Conservation (phyloP, 2,329 filamentous ascomycete species). For the Talaromyces sp. region DNA sequence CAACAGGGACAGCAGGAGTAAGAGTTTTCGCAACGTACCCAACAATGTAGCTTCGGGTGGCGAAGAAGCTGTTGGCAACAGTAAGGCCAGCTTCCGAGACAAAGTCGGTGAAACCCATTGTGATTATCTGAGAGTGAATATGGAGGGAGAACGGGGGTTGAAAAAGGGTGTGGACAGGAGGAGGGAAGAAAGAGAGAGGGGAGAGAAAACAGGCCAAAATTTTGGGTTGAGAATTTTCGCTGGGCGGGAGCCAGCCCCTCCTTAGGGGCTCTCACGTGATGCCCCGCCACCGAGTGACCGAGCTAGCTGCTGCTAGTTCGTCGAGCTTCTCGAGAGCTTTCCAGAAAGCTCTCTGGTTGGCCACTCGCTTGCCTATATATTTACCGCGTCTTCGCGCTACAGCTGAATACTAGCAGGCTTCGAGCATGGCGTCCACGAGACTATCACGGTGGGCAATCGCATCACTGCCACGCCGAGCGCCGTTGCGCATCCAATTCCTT, state of each 20-base stretch:
- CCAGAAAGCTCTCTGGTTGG: slow-evolving; percentile 26
- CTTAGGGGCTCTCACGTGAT: slow-evolving; percentile 26
- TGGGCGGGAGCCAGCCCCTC: slow-evolving; percentile 20
- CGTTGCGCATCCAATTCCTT: slow-evolving; percentile 18
- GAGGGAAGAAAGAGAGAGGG: slow-evolving; percentile 18
- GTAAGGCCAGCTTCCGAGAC: slow-evolving; percentile 59
- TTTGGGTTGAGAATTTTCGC: slow-evolving; percentile 21
- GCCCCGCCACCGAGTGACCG: slow-evolving; percentile 1
- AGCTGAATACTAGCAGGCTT: neutral
- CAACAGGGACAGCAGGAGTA: slow-evolving; percentile 19
- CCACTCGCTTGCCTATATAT: neutral
- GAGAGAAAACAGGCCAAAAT: slow-evolving; percentile 26
- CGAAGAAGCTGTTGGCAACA: slow-evolving; percentile 45
- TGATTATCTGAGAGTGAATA: slow-evolving; percentile 20
- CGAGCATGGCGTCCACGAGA: slow-evolving; percentile 28
- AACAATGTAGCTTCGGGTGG: slow-evolving; percentile 72
- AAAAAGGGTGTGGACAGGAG: slow-evolving; percentile 1
- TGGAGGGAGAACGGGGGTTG: slow-evolving; percentile 16
- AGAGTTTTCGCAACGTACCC: slow-evolving; percentile 58
- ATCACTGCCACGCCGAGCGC: slow-evolving; percentile 15
- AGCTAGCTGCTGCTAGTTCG: too few species aligned
- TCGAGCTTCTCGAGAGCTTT: slow-evolving; percentile 27
- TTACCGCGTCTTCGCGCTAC: neutral
- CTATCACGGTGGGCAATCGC: slow-evolving; percentile 22
- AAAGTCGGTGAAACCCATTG: slow-evolving; percentile 66